A percentile compares a stretch with the other conserved stretches of the same genome.
phyloP scores from a whole-genome alignment of 345 rosid genomes.

The Brassica juncea region DNA sequence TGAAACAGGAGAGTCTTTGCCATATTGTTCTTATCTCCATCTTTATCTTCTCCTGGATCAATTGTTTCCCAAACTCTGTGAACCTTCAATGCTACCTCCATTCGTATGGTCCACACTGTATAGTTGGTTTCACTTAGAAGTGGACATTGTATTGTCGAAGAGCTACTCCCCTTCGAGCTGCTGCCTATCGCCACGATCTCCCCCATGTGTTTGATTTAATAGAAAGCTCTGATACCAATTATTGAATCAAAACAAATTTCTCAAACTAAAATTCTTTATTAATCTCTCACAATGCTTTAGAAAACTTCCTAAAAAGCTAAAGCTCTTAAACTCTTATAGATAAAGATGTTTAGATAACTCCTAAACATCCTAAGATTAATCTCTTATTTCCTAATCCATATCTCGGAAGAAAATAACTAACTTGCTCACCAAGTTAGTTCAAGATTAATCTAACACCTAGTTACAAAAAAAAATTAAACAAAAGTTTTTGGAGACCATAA shows the following conservation, averaged over 20 bases:
- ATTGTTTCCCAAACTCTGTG: too few relatives aligned
- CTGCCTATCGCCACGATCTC: neutral
- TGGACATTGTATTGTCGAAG: neutral
- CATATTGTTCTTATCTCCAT: neutral
- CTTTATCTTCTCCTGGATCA: neutral
- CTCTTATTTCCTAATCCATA: too few relatives aligned
- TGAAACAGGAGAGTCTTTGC: neutral
- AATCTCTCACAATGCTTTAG: neutral
- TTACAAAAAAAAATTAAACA: neutral
- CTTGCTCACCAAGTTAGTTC: too few relatives aligned
- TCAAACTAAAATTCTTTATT: neutral
- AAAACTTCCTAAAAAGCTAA: too few relatives aligned
- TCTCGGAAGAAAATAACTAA: too few relatives aligned
- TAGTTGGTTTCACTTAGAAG: neutral
- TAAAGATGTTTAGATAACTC: too few relatives aligned
- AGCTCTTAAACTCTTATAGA: too few relatives aligned
- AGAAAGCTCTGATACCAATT: neutral
- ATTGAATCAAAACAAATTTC: neutral
- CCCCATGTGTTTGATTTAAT: neutral
- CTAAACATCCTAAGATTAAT: too few relatives aligned
- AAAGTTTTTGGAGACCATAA: neutral
- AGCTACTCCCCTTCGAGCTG: neutral
- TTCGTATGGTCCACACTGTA: neutral
- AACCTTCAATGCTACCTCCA: neutral
- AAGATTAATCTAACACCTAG: neutral